Conservation (phyloP, 108 stramenopile species). For the Cyclotella cryptica region DNA sequence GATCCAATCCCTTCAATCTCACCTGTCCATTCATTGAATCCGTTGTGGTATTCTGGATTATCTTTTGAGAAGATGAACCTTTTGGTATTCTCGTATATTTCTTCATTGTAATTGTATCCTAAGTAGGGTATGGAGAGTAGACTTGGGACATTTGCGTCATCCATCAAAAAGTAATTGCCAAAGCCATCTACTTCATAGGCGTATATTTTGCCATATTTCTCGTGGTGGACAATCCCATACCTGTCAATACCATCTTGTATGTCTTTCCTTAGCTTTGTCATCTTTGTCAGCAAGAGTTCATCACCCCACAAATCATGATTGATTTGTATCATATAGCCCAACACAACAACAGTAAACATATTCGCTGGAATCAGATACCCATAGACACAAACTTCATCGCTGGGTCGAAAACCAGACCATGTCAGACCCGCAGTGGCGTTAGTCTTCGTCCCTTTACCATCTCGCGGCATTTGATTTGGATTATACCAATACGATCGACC, state of each 20-base stretch:
- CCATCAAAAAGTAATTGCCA: conserved; percentile 63
- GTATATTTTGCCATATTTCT: conserved; percentile 51
- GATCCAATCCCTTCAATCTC: conserved; percentile 60
- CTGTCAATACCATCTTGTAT: conserved; percentile 66
- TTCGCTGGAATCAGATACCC: conserved; percentile 76
- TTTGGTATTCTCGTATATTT: conserved; percentile 63
- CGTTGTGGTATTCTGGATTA: conserved; percentile 51
- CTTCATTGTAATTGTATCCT: conserved; percentile 53
- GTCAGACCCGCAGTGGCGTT: conserved; percentile 55
- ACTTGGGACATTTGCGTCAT: conserved; percentile 85
- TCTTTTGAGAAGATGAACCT: conserved; percentile 51
- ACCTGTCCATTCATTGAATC: conserved; percentile 35
- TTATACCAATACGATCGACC: conserved; percentile 62
- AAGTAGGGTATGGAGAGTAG: conserved; percentile 71
- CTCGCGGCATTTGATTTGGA: conserved; percentile 47
- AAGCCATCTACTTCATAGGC: conserved; percentile 89
- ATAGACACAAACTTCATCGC: conserved; percentile 63
- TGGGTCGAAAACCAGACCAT: conserved; percentile 63
- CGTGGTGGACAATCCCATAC: conserved; percentile 58
- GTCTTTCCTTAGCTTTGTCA: conserved; percentile 46
- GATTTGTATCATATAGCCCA: conserved; percentile 52
- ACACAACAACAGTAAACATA: conserved; percentile 61
- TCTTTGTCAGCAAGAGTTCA: conserved; percentile 32
- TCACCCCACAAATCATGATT: conserved; percentile 46
- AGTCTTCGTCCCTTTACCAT: conserved; percentile 59